A percentile compares a stretch with the other conserved stretches of the same genome.
Conservation (phyloP, 345 rosid genomes). For the Passiflora organensis region DNA sequence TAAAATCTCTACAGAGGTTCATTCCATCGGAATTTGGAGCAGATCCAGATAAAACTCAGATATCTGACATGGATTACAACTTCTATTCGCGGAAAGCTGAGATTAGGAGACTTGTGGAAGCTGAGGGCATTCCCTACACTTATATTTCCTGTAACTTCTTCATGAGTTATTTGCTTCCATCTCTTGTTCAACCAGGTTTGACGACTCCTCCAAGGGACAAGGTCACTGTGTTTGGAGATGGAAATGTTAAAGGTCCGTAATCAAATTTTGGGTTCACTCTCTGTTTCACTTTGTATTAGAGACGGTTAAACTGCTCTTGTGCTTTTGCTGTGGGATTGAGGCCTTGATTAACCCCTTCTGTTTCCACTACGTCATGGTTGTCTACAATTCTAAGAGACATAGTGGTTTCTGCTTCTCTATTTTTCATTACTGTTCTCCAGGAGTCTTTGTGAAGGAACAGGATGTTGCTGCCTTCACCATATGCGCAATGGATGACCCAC, state of each 20-base stretch:
- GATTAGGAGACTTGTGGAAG: constrained; percentile 62
- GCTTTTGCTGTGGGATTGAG: too few relatives aligned
- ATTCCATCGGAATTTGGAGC: constrained; percentile 83
- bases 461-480: constrained; percentile 68
- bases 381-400: background rate
- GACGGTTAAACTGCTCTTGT: background rate
- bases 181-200: constrained; percentile 59
- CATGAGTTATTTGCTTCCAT: constrained; percentile 65
- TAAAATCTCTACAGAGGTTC: constrained; percentile 55
- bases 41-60: constrained; percentile 58
- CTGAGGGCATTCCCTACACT: constrained; percentile 57
- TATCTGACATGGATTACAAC: constrained; percentile 47
- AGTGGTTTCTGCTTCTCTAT: background rate
- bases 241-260: constrained; percentile 54
- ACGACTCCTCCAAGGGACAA: constrained; percentile 59
- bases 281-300: too few relatives aligned
- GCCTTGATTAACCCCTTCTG: too few relatives aligned
- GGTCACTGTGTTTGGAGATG: constrained; percentile 64
- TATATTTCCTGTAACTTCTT: constrained; percentile 63
- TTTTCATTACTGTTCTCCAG: constrained; percentile 26
- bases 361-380: background rate
- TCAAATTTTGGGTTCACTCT: too few relatives aligned
- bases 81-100: constrained; percentile 60
- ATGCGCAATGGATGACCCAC: constrained; percentile 60
- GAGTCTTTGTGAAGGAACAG: constrained; percentile 49